Evolutionary conservation across 345 rosid genomes (phyloP).

Genomic region (Syzygium aromaticum): DNA sequence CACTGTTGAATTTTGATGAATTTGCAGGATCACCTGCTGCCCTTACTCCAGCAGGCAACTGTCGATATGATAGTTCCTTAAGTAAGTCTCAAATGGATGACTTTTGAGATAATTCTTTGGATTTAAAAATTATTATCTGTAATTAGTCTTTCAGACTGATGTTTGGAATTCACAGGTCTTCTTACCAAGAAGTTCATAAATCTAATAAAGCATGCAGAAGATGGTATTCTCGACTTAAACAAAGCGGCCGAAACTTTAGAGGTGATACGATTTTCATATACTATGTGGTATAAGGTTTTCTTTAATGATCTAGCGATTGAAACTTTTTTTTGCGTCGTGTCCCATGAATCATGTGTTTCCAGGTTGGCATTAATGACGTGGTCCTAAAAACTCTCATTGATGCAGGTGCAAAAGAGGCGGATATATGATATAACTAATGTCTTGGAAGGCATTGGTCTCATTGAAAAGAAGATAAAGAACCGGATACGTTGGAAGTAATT

Average conservation of each 20-base stretch:
- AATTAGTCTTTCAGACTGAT: conserved; percentile 1
- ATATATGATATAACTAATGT: conserved; percentile 98
- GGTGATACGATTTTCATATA: conserved; percentile 25
- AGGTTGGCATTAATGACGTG: background rate
- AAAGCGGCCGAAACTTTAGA: conserved; percentile 88
- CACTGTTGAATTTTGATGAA: conserved; percentile 15
- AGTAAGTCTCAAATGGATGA: conserved; percentile 30
- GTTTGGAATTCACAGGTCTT: conserved; percentile 43
- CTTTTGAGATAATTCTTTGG: background rate
- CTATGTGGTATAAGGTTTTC: background rate
- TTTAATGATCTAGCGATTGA: background rate
- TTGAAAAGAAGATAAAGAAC: conserved; percentile 92
- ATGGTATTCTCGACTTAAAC: conserved; percentile 85
- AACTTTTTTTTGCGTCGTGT: background rate
- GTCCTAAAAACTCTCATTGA: background rate
- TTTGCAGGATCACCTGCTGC: conserved; percentile 67
- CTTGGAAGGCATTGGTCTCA: conserved; percentile 95
- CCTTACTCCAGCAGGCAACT: conserved; percentile 74
- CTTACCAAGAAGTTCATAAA: conserved; percentile 84
- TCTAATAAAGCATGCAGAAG: conserved; percentile 75
- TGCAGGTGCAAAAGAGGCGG: conserved; percentile 88
- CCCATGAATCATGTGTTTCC: background rate
- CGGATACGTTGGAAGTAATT: conserved; percentile 89
- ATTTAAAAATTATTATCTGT: background rate
- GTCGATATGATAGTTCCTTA: conserved; percentile 96